These are phyloP conservation scores for Talaromyces wortmannii DNA, from an alignment of 495 filamentous ascomycete species.

Conservation along the genomic window DNA sequence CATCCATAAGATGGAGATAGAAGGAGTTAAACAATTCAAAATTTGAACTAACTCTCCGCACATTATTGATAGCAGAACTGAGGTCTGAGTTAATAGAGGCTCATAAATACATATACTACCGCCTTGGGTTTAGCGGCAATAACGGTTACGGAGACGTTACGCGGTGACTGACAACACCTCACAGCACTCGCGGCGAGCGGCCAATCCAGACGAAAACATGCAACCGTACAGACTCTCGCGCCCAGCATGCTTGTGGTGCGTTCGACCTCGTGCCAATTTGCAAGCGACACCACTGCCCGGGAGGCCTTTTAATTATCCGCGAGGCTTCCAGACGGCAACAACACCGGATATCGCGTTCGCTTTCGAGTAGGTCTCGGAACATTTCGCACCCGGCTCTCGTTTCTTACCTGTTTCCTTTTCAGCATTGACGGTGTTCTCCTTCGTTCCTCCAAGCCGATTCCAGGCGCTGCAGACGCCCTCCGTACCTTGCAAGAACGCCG, in stretches of 20 bases:
- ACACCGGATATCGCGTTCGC: conserved; percentile 67
- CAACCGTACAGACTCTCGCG: background rate
- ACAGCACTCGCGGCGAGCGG: background rate
- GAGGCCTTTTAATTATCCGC: conserved; percentile 4
- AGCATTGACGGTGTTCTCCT: conserved; percentile 96
- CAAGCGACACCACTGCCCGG: background rate
- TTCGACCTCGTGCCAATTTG: background rate
- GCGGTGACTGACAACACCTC: background rate
- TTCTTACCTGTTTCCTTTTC: conserved; percentile 2
- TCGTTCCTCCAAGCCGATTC: conserved; percentile 71
- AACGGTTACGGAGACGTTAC: background rate
- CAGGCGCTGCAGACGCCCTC: conserved; percentile 75
- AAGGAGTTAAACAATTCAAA: too few species aligned
- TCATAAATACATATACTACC: too few species aligned
- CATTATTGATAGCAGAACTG: too few species aligned
- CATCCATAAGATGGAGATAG: too few species aligned
- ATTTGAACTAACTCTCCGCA: too few species aligned
- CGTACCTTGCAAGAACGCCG: conserved; percentile 57
- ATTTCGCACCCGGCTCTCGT: background rate
- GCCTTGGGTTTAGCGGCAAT: background rate
- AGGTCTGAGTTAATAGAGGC: too few species aligned
- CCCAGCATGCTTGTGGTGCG: background rate
- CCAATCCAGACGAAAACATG: background rate
- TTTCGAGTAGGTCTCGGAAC: conserved; percentile 59
- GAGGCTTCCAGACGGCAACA: conserved; percentile 23